phyloP scores from a whole-genome alignment of 1,139 yeast species.

The Nakaseomyces uthaithaninus region DNA sequence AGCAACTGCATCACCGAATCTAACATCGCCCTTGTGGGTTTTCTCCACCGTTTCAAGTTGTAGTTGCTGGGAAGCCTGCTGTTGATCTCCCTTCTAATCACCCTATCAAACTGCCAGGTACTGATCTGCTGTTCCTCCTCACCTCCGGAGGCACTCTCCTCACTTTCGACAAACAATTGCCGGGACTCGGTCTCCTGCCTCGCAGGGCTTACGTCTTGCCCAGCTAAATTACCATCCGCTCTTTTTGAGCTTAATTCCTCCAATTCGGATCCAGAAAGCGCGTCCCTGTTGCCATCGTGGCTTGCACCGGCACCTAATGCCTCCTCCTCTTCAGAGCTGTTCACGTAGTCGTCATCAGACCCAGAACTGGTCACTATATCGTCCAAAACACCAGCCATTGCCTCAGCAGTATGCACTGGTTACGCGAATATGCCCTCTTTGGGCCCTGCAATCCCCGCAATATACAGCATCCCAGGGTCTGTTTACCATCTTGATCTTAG shows the following conservation, averaged over 20 bases:
- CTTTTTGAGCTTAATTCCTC: too few species aligned
- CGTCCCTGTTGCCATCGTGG: background rate
- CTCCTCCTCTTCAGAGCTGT: background rate
- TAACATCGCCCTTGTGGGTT: conserved; percentile 18
- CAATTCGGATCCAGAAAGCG: background rate
- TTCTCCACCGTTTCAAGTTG: conserved; percentile 22
- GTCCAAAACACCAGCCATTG: conserved; percentile 4
- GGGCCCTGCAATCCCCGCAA: too few species aligned
- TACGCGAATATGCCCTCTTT: too few species aligned
- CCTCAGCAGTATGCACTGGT: background rate
- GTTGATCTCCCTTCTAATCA: conserved; percentile 19
- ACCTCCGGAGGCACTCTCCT: background rate
- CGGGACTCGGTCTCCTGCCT: too few species aligned
- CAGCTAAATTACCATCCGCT: too few species aligned
- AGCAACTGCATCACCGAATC: conserved; percentile 19
- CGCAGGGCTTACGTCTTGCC: too few species aligned
- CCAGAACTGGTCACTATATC: conserved; percentile 7
- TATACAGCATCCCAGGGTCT: too few species aligned
- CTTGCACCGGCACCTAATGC: background rate
- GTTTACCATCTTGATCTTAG: too few species aligned
- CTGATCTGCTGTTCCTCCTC: background rate
- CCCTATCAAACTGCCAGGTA: conserved; percentile 26
- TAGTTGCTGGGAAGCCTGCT: conserved; percentile 21
- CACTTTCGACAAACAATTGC: conserved; percentile 1
- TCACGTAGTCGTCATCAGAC: conserved; percentile 1